Base-by-base conservation (phyloP, 1,139 yeast genomes). In the Pichia sp. region DNA sequence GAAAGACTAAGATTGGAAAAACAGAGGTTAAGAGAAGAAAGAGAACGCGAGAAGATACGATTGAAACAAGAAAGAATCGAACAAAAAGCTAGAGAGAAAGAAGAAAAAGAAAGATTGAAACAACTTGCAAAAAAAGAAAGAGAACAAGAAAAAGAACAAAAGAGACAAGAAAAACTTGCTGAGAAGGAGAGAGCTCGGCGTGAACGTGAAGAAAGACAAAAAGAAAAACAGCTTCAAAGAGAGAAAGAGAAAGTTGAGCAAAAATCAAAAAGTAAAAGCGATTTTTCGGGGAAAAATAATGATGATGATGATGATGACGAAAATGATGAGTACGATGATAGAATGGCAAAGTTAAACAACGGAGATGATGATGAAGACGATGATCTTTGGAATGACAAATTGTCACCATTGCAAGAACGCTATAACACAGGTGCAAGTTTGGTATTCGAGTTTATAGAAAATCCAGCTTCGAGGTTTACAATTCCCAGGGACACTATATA, bases 391-490 rank as follows among this genome's bases (percentile, higher is more conserved):
- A 81, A 78, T 56, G 81, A 76, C 51, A 82, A 81, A 62, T 70
- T 86, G 53, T 86, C 93, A 0, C 85, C 90, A 0, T 86, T 87
- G 62, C 95, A 87, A 64, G 92, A 85, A 61, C 77, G 81, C 64
- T 87, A 87, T 64, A 72, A 81, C 43, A 70, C 78, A 45, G 81
- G 82, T 64, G 90, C 95, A 0, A 87, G 89, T 50, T 69, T 93
- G 49, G 83, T 90, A 13, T 85, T 93, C 70, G 99, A 93, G 69
- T 92, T 84, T 70, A 79, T 79, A 43, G 98, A 93, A 63, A 85
- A 85, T 67, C 80, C 95, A 0, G 79, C 85, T 53, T 85, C 85
- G 8, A 77, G 98, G 54, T 92, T 80, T 64, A 71, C 79, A 57
- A 65, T 92, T 1, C 97, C 98, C 0, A 84, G 84, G 60, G 81